phyloP scores from a whole-genome alignment of 208 protist genomes.

The Trypanosoma melophagium region DNA sequence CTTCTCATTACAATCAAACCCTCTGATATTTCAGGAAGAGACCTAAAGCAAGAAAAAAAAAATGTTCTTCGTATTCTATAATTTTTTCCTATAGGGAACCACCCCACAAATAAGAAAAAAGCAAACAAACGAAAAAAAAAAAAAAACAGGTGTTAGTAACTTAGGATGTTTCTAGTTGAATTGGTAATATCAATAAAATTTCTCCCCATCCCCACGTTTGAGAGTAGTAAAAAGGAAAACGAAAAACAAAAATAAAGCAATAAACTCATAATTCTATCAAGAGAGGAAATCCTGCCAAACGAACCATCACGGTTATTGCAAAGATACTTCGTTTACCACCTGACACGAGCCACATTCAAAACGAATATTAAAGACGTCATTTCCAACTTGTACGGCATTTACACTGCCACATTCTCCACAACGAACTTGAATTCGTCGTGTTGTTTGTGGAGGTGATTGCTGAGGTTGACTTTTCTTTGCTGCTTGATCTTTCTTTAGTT shows the following conservation, averaged over 20 bases:
- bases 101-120: too few species aligned
- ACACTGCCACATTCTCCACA: constrained; percentile 62
- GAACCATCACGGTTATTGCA: constrained; percentile 28
- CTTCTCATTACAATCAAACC: constrained; percentile 42
- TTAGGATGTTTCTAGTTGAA: too few species aligned
- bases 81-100: too few species aligned
- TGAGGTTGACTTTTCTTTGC: neutral
- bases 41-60: constrained; percentile 15
- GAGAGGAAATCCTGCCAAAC: neutral
- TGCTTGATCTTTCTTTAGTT: constrained; percentile 27
- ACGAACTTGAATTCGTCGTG: constrained; percentile 57
- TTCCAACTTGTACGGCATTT: constrained; percentile 52
- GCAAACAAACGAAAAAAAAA: too few species aligned
- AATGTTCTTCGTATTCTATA: neutral
- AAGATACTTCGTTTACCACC: constrained; percentile 57
- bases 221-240: constrained; percentile 1
- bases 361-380: constrained; percentile 41
- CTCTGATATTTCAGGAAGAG: constrained; percentile 17
- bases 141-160: too few species aligned
- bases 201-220: neutral
- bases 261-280: too few species aligned
- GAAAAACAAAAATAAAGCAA: constrained; percentile 13
- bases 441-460: neutral
- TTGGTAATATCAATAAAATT: neutral
- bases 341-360: constrained; percentile 79